Evolutionary conservation across 2,329 filamentous ascomycete species (phyloP), one percentile per base, ranked within the genome.

Genomic region (Pseudodiploospora longispora): DNA sequence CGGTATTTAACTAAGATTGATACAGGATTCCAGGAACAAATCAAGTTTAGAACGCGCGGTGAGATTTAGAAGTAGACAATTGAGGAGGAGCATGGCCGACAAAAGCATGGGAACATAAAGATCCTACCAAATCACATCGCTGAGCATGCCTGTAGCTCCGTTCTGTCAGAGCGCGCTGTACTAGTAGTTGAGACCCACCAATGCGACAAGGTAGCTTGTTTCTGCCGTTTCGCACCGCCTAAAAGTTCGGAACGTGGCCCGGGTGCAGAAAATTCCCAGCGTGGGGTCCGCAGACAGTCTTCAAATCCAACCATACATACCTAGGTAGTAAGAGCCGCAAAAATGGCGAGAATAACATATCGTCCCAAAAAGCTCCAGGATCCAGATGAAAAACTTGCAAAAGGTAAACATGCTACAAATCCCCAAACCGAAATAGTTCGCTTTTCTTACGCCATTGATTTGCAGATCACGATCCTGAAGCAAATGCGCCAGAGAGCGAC

Each of bases 401-500:
- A 79, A 65, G 83, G 83, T 86, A 64, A 41, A 54, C 19, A 19
- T 19, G 19, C 19, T 19, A 19, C 19, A 19, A 19, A 19, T 19
- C 19, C 19, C 19, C 19, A 19, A 19, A 19, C 19, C 19, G 19
- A 19, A 19, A 19, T 19, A 19, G 19, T 19, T 38, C 10, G 10
- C 31, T 27, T 28, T 28, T 40, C 8, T 45, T 36, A 10, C n/a
- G 5, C 9, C 3, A 46, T 27, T 27, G 31, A 9, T 12, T 41
- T 39, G 27, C 36, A 91, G 88, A 94, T 59, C 83, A 85, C 58
- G 88, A 95, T 59, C 87, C 87, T 0, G 88, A 94, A 68, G 80
- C 77, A 52, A 77, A 80, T 49, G 70, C 68, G 12, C 72, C 73
- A 10, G 75, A 72, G 44, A 75, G 76, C 44, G 77, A 76, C 43